Conservation (phyloP, 345 rosid species). For the Adansonia digitata region DNA sequence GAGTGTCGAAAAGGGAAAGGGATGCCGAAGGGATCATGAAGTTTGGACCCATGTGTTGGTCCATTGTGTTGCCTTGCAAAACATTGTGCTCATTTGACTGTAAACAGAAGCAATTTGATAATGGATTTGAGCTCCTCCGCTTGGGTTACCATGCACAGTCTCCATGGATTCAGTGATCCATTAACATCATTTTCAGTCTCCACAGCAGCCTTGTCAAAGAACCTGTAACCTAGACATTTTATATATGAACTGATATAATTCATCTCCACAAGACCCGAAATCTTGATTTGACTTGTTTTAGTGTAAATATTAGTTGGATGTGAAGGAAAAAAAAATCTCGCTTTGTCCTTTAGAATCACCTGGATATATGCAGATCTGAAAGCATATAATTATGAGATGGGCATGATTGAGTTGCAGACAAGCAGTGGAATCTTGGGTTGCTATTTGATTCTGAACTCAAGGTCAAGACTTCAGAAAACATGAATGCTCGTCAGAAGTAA, state of each 20-base stretch:
- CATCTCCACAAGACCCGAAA: background rate
- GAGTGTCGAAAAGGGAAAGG: constrained; percentile 71
- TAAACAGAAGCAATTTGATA: constrained; percentile 71
- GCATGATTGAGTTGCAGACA: background rate
- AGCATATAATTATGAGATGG: background rate
- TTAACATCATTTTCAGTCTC: constrained; percentile 49
- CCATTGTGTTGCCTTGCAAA: constrained; percentile 86
- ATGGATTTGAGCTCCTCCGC: constrained; percentile 84
- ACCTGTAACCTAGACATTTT: background rate
- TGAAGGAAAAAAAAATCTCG: background rate
- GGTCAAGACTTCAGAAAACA: too few species aligned
- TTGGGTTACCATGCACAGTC: constrained; percentile 82
- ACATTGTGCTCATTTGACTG: constrained; percentile 89
- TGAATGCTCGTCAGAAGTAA: background rate
- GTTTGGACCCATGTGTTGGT: constrained; percentile 71
- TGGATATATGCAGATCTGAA: background rate
- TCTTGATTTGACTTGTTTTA: background rate
- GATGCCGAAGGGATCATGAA: constrained; percentile 92
- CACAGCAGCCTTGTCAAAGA: constrained; percentile 87
- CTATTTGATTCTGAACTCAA: too few species aligned
- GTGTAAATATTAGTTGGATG: background rate
- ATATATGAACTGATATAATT: background rate
- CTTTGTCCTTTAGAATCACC: background rate
- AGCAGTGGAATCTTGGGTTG: too few species aligned
- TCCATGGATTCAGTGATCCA: constrained; percentile 55